phyloP scores from a whole-genome alignment of 2,329 filamentous ascomycete genomes.

The Colletotrichum sp. region DNA sequence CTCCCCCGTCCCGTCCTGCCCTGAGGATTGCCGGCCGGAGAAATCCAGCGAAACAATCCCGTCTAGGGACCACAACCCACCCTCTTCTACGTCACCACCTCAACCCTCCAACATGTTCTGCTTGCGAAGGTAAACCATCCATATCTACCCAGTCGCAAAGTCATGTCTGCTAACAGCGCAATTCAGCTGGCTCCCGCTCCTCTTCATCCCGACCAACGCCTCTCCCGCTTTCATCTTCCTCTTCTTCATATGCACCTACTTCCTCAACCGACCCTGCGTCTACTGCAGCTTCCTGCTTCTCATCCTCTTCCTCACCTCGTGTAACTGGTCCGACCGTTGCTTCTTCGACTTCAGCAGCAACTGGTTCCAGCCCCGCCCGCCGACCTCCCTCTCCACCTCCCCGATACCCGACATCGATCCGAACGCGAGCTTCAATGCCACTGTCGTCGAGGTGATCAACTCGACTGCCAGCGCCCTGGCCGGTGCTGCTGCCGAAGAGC shows the following conservation, averaged over 20 bases:
- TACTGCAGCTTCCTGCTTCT: slow-evolving; percentile 97
- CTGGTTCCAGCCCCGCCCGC: slow-evolving; percentile 87
- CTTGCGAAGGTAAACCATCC: slow-evolving; percentile 56
- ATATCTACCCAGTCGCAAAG: neutral
- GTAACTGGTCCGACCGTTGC: slow-evolving; percentile 86
- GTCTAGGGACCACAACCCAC: neutral
- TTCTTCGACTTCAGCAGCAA: slow-evolving; percentile 93
- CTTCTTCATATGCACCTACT: slow-evolving; percentile 92
- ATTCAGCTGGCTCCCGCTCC: slow-evolving; percentile 79
- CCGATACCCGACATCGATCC: slow-evolving; percentile 26
- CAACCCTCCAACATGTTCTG: slow-evolving; percentile 57
- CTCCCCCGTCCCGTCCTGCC: neutral
- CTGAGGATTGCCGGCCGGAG: neutral
- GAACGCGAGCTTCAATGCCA: slow-evolving; percentile 49
- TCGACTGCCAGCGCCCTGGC: slow-evolving; percentile 73
- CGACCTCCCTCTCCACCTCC: slow-evolving; percentile 36
- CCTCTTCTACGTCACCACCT: neutral
- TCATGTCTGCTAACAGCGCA: slow-evolving; percentile 12
- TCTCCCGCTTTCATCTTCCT: slow-evolving; percentile 86
- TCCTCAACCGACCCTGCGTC: slow-evolving; percentile 94
- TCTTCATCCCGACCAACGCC: slow-evolving; percentile 87
- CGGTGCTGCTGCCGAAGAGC: slow-evolving; percentile 69
- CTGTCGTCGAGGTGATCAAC: slow-evolving; percentile 64
- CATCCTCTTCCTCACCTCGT: slow-evolving; percentile 91
- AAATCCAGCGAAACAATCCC: neutral